Evolutionary conservation across 257 asterid species (phyloP).

Genomic region (Nicotiana knightiana): DNA sequence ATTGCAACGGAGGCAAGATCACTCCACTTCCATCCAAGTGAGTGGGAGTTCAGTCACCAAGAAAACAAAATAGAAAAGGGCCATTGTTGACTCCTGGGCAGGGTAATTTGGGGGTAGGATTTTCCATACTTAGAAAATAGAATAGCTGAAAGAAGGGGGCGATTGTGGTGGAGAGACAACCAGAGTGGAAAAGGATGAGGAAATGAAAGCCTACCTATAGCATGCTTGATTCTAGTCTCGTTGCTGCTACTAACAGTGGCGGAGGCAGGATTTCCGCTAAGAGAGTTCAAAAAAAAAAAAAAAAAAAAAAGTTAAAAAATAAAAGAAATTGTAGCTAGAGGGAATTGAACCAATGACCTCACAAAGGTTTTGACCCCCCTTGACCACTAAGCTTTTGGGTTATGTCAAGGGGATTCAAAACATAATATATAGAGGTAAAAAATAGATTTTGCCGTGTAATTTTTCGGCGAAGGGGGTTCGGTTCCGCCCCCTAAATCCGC

Average conservation of each 20-base stretch:
- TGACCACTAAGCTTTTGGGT: no score
- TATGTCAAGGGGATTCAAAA: no score
- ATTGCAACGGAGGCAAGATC: not conserved
- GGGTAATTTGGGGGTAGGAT: not conserved
- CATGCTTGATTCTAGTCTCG: not conserved
- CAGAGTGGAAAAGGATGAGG: not conserved
- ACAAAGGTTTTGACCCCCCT: no score
- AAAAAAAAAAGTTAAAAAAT: no score
- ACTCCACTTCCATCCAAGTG: not conserved
- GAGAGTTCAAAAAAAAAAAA: no score
- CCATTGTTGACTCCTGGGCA: not conserved
- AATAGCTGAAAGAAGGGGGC: not conserved
- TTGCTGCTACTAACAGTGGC: not conserved
- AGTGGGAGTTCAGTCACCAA: not conserved
- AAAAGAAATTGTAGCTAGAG: no score
- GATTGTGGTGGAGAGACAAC: not conserved
- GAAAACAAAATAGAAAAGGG: not conserved
- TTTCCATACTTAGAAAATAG: not conserved
- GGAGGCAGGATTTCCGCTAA: no score
- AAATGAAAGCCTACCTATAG: not conserved
- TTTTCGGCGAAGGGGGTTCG: no score
- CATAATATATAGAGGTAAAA: no score
- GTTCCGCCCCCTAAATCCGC: no score
- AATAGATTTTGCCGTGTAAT: no score
- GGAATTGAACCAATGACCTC: no score